Conservation (phyloP, 2,329 filamentous ascomycete genomes). For the Zymoseptoria crescenta region DNA sequence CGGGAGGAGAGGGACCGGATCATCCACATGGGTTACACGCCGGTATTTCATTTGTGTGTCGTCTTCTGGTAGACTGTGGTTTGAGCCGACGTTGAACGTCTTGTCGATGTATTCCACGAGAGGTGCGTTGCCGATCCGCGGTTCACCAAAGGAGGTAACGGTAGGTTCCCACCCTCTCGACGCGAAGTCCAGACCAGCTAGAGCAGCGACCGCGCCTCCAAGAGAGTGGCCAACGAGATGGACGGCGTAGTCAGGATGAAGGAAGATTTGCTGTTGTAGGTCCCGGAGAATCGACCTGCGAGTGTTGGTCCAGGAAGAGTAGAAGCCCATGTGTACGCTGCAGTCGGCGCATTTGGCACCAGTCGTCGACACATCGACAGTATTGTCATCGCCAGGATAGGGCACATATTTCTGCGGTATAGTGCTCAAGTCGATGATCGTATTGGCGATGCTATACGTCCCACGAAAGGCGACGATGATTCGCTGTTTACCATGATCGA, state of each 20-base stretch:
- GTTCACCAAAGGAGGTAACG: conserved; percentile 91
- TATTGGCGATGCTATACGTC: conserved; percentile 89
- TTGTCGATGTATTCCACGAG: conserved; percentile 48
- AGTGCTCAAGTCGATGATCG: conserved; percentile 81
- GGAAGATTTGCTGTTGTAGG: conserved; percentile 50
- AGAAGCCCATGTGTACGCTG: conserved; percentile 86
- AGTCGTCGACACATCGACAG: conserved; percentile 26
- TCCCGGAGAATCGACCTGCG: conserved; percentile 60
- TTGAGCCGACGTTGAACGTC: conserved; percentile 37
- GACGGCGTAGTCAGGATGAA: conserved; percentile 64
- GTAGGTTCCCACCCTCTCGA: conserved; percentile 66
- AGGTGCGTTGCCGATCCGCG: conserved; percentile 51
- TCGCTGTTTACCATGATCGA: conserved; percentile 62
- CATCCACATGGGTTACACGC: conserved; percentile 75
- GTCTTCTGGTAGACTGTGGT: conserved; percentile 2
- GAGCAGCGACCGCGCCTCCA: conserved; percentile 81
- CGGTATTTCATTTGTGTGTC: conserved; percentile 47
- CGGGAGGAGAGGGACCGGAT: conserved; percentile 84
- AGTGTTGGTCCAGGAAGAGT: conserved; percentile 73
- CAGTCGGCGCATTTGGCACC: conserved; percentile 67
- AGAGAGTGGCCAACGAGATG: conserved; percentile 84
- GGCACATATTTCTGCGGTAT: conserved; percentile 85
- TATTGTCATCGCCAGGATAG: conserved; percentile 54
- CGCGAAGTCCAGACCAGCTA: conserved; percentile 76
- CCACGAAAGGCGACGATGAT: conserved; percentile 88